Base-by-base conservation (phyloP, 1,284 basidiomycete species). In the Fistulinella cinereoalba region DNA sequence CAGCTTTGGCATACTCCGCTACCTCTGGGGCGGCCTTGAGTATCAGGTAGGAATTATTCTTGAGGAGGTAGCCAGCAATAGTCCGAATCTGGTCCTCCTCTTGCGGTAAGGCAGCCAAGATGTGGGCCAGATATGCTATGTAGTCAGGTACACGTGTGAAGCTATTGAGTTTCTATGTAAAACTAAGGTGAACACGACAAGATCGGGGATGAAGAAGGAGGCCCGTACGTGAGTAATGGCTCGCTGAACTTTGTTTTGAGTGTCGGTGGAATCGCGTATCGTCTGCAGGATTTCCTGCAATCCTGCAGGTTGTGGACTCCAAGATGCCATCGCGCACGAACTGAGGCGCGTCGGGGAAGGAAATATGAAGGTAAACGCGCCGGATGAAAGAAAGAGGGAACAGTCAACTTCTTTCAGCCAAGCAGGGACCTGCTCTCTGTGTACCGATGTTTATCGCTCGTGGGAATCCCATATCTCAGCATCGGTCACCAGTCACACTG, bases 11-110 rank as follows among this genome's bases (percentile, higher is more conserved):
- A 65, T 89, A 97, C 29, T 78, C 74, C 33, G 83, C 73, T 7
- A 89, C 86, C 23, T 85, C 80, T n/a, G 75, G 72, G 21, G 81
- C 71, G 12, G 85, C 79, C 45, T 72, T 75, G 42, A 87, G 73
- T 60, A 92, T 81, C 57, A 86, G 76, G 47, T 82, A 76, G 33
- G 85, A 83, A 60, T 96, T 92, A 71, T 98, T 99, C 81, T 99
- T 99, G 69, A 99, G 83, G 28, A 99, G 79, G 60, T 98, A 89
- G 45, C 96, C 97, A 25, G 97, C 95, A 68, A 98, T 94, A 50
- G 92, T 91, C 47, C 96, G 82, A 64, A 96, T 92, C 37, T 88
- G 86, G 59, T 92, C 88, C 57, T 94, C 88, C 70, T 98, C 93
- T 53, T 83, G 76, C 2, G 84, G 77, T 75, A 92, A 70, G 38